Evolutionary conservation across 2,329 filamentous ascomycete genomes (phyloP), one percentile per base, ranked within the genome.

Genomic region (Diplodia scrobiculata): DNA sequence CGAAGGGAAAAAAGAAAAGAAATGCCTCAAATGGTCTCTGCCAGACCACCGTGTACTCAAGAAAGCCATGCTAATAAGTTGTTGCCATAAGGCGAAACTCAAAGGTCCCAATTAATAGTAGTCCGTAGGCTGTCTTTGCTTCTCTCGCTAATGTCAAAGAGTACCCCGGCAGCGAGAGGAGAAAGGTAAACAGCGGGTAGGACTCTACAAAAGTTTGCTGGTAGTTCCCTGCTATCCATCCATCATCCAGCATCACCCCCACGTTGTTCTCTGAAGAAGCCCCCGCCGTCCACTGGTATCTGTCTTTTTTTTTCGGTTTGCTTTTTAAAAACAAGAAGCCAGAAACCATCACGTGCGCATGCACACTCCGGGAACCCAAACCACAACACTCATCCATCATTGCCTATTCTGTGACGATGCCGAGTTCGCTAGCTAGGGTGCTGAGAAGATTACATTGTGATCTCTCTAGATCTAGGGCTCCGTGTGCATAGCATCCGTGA

Each of bases 401-500:
- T 62, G 58, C 45, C 45, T 50, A 50, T 50, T 62, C 29, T 47
- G 58, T 36, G 52, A 62, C 58, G 58, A 62, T 62, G 45, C 41
- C 58, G 41, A 50, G 38, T 36, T 36, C 54, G 58, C 58, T 50
- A 62, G 27, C 29, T 62, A 62, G 58, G 58, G 29, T 34, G 41
- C n/a, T 47, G 21, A 62, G 45, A 50, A 50, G 45, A 50, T 62
- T 32, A 50, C 27, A 50, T 21, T 36, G 21, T 17, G 6, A 51
- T 29, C 41, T 19, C 25, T 25, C 58, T 45, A 62, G 3, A 62
- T 64, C 45, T 67, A 67, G n/a, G 63, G 63, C 72, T 77, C 77
- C 53, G 76, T 76, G 71, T 78, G 75, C 76, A 78, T 78, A 14
- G 75, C 76, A 25, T 67, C 66, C 63, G 74, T 73, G 69, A 76